Evolutionary conservation across 1,139 yeast species (phyloP), one percentile per base, ranked within the genome.

Genomic region (Geotrichum reessii): DNA sequence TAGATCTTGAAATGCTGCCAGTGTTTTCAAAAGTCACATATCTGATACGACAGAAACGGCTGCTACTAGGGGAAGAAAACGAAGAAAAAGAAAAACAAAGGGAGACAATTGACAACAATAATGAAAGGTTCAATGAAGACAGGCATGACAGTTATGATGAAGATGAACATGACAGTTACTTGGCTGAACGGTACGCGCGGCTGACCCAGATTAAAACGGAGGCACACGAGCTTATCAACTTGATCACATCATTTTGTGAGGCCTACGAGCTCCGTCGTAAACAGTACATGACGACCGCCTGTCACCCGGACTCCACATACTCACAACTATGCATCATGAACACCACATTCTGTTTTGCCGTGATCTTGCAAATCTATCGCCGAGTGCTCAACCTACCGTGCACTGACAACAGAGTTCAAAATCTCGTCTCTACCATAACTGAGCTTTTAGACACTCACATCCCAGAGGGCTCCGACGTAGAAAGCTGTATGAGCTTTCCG

Each of bases 401-500:
- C 25, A 69, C 68, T 24, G 78, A 82, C 19, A 65, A 66, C 0
- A 61, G 76, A 1, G 78, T 82, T 1, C 84, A 79, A 61, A 74
- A 74, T 8, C 62, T 80, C 17, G 79, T 80, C 2, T 62, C 62
- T 9, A 74, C 73, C 27, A 77, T 79, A 64, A 76, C 76, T 1
- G 63, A 64, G 5, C 69, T 76, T 3, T 65, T 79, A 1, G 74
- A 71, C 50, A 65, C 67, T 1, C 68, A 74, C 55, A 76, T 82
- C n/a, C 80, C 76, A 17, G 70, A 78, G 7, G 71, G 73, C 9
- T 73, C 80, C 1, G 74, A 80, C 0, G 81, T 83, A 0, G 84
- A 81, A 59, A 73, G 80, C 0, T 81, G 85, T 64, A 73, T 81
- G 60, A 74, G 81, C 1, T 81, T 81, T 63, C 81, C 83, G 48